Conservation (phyloP, 2,329 filamentous ascomycete species). For the Tetracladium maxilliforme region DNA sequence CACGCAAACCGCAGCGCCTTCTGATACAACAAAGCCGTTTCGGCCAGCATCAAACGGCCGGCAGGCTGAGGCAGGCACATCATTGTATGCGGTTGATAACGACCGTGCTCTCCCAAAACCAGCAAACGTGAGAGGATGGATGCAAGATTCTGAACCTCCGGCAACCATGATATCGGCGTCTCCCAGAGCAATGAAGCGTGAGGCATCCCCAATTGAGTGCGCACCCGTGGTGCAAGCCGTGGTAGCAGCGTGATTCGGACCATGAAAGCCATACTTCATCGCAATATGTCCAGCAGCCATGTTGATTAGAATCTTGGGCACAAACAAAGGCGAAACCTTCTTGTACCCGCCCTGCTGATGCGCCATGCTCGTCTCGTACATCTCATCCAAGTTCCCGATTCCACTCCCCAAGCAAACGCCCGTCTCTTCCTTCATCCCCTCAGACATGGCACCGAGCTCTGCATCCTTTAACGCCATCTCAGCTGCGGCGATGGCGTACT, state of each 20-base stretch:
- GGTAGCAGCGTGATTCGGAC: constrained; percentile 83
- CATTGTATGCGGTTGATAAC: constrained; percentile 68
- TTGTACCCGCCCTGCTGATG: constrained; percentile 70
- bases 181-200: constrained; percentile 79
- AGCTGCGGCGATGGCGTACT: constrained; percentile 79
- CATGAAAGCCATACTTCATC: constrained; percentile 79
- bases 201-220: constrained; percentile 86
- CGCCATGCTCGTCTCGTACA: constrained; percentile 69
- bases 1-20: constrained; percentile 78
- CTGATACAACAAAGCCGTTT: constrained; percentile 80
- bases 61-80: constrained; percentile 54
- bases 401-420: constrained; percentile 91
- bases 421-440: constrained; percentile 56
- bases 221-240: constrained; percentile 95
- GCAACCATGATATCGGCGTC: constrained; percentile 93
- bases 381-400: constrained; percentile 85
- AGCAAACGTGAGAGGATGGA: constrained; percentile 84
- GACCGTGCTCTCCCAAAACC: constrained; percentile 84
- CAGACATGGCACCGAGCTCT: constrained; percentile 47
- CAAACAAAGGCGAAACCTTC: constrained; percentile 86
- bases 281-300: constrained; percentile 88
- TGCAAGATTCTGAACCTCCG: constrained; percentile 89
- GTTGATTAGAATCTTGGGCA: constrained; percentile 87
- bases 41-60: constrained; percentile 75
- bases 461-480: constrained; percentile 79